Evolutionary conservation across 2,329 filamentous ascomycete genomes (phyloP).

Genomic region (Orbilia javanica): DNA sequence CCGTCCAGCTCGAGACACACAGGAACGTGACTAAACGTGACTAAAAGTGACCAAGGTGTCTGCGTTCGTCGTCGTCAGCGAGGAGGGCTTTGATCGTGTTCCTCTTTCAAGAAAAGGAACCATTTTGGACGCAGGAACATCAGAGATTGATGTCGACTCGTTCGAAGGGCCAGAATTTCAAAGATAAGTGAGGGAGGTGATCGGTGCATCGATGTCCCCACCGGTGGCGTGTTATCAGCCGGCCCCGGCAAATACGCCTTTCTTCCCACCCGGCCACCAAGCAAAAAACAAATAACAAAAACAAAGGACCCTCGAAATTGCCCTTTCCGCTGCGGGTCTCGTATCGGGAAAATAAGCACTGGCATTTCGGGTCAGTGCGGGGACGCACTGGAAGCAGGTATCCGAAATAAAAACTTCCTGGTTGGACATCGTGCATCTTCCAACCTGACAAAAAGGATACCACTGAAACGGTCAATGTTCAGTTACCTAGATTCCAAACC

Average conservation of each 20-base stretch:
- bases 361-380: constrained; percentile 36
- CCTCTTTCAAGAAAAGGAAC: constrained; percentile 2
- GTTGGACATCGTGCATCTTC: constrained; percentile 27
- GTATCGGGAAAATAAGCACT: constrained; percentile 52
- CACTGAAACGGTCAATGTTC: constrained; percentile 26
- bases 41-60: constrained; percentile 29
- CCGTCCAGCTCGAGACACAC: constrained; percentile 49
- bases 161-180: constrained; percentile 3
- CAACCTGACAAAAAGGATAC: constrained; percentile 6
- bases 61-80: constrained; percentile 53
- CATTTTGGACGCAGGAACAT: background rate
- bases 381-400: constrained; percentile 31
- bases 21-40: constrained; percentile 42
- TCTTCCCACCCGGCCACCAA: constrained; percentile 37
- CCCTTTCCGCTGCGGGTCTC: constrained; percentile 56
- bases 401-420: constrained; percentile 43
- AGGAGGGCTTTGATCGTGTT: constrained; percentile 24
- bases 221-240: constrained; percentile 43
- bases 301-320: constrained; percentile 17
- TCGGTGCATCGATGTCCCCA: constrained; percentile 4
- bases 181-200: background rate
- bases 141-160: background rate
- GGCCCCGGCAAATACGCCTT: constrained; percentile 13
- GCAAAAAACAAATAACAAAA: constrained; percentile 28
- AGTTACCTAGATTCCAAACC: constrained; percentile 14